phyloP scores from a whole-genome alignment of 495 filamentous ascomycete species.

The Daldinia concentrica region DNA sequence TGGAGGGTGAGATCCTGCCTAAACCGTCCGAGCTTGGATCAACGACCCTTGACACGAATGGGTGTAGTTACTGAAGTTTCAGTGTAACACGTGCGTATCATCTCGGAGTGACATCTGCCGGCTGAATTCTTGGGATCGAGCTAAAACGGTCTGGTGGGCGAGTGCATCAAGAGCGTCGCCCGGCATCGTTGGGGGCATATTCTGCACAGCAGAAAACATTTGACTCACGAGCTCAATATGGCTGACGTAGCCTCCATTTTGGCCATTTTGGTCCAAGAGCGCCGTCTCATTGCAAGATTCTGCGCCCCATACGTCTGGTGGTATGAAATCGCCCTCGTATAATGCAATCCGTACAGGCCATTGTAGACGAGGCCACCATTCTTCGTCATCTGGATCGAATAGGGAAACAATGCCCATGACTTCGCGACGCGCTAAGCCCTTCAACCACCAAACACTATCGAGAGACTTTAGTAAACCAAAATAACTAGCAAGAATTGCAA shows the following conservation, averaged over 20 bases:
- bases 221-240: constrained; percentile 61
- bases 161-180: constrained; percentile 31
- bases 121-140: background rate
- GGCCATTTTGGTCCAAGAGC: constrained; percentile 43
- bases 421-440: constrained; percentile 64
- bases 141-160: constrained; percentile 29
- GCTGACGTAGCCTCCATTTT: constrained; percentile 46
- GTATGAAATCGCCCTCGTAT: constrained; percentile 56
- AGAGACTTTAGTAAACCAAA: constrained; percentile 64
- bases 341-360: constrained; percentile 64
- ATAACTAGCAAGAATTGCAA: constrained; percentile 64
- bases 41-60: background rate
- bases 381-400: constrained; percentile 57
- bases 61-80: background rate
- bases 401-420: constrained; percentile 63
- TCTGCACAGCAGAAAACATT: constrained; percentile 52
- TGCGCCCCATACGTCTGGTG: constrained; percentile 61
- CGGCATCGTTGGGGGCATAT: constrained; percentile 41
- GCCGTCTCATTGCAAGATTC: constrained; percentile 56
- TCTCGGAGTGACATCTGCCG: constrained; percentile 2
- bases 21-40: background rate
- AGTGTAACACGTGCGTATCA: constrained; percentile 2
- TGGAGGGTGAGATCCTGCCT: background rate
- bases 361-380: constrained; percentile 65
- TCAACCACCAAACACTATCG: constrained; percentile 65